Evolutionary conservation across 2,329 filamentous ascomycete genomes (phyloP), one percentile per base, ranked within the genome.

Genomic region (Fonsecaea pedrosoi): DNA sequence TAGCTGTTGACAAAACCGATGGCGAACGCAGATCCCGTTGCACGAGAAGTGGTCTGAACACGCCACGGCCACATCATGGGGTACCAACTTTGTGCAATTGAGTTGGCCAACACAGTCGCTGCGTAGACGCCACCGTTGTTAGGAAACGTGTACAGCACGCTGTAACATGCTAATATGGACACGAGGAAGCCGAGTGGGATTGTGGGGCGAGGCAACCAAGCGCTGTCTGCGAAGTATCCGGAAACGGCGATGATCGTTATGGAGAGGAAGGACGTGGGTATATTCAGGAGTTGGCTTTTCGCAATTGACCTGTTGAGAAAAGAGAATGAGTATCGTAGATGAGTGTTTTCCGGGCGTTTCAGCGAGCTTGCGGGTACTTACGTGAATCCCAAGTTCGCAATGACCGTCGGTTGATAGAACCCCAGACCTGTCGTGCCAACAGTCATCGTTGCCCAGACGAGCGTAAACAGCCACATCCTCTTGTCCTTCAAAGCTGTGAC

Each of bases 61-160:
- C 82, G 78, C 82, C 82, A 84, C 10, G 82, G 82, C 83, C 83
- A 83, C 82, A 84, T 84, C 65, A 83, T 77, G 0, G 82, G 80
- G 68, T 77, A 85, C 78, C 81, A 83, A 1, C 79, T 77, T 2
- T 77, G 74, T 0, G 80, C 77, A 10, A 82, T 76, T 0, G 78
- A 78, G 54, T 80, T 80, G 5, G 77, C 81, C 34, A 84, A 78
- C 30, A 83, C 67, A 0, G 82, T 84, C 0, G 81, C 82, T 0
- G 82, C 80, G 55, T 84, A 85, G 0, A 84, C 78, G 1, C 74
- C 82, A 5, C 81, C 82, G 38, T 76, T 80, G 69, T 73, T 81
- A 1, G 82, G 82, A 68, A 81, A 84, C 0, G 77, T 80, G 7
- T 81, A 77, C 13, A 84, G 73, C 0, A 84, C 81, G 3, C 75